phyloP scores from a whole-genome alignment of 179 eudicot genomes.

The Sideroxylon spinosum region DNA sequence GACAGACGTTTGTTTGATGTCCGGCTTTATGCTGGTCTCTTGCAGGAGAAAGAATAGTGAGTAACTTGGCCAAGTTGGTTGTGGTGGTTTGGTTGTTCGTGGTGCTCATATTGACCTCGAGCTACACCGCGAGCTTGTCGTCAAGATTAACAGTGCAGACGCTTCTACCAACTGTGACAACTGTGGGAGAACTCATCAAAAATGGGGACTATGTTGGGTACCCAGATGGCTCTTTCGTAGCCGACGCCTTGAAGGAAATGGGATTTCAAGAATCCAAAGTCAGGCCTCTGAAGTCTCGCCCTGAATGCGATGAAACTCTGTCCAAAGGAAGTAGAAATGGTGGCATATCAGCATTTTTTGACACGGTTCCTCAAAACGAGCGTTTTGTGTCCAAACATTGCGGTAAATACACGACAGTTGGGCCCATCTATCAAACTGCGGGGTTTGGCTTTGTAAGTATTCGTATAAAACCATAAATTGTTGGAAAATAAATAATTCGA shows the following conservation, averaged over 20 bases:
- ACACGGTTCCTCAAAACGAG: not conserved
- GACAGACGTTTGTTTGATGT: too few relatives aligned
- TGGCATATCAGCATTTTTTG: constrained; percentile 19
- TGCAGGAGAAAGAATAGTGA: too few relatives aligned
- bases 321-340: constrained; percentile 11
- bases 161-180: constrained; percentile 16
- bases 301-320: constrained; percentile 5
- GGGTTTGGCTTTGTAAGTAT: constrained; percentile 24
- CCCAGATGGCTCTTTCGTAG: constrained; percentile 10
- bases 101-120: constrained; percentile 23
- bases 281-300: not conserved
- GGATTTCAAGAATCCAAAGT: constrained; percentile 5
- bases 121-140: constrained; percentile 34
- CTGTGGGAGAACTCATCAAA: too few relatives aligned
- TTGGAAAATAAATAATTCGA: too few relatives aligned
- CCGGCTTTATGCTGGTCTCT: too few relatives aligned
- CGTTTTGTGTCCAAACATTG: constrained; percentile 12
- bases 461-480: not conserved
- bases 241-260: constrained; percentile 14
- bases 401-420: constrained; percentile 11
- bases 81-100: too few relatives aligned
- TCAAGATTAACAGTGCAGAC: constrained; percentile 28
- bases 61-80: too few relatives aligned
- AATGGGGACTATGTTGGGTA: too few relatives aligned
- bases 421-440: constrained; percentile 16